A percentile compares a stretch with the other conserved stretches of the same genome.
phyloP scores from a whole-genome alignment of 2,329 filamentous ascomycete genomes.

The Septoria linicola region DNA sequence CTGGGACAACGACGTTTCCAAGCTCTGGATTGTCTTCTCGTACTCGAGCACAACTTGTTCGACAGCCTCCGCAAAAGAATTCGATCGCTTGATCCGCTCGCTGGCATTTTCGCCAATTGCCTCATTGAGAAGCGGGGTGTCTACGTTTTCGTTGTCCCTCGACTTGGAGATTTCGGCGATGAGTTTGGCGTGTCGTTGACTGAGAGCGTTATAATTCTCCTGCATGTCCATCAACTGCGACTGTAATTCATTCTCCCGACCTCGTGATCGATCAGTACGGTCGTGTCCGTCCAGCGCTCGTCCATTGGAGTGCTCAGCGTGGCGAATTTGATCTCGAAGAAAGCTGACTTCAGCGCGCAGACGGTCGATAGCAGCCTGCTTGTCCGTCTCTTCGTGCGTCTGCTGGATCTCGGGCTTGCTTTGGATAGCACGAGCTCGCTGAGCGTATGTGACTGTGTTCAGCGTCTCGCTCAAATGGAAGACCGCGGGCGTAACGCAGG shows the following conservation, averaged over 20 bases:
- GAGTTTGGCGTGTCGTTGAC: constrained; percentile 89
- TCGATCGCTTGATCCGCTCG: constrained; percentile 88
- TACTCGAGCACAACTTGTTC: constrained; percentile 97
- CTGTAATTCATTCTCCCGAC: constrained; percentile 79
- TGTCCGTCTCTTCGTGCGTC: constrained; percentile 82
- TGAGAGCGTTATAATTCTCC: constrained; percentile 90
- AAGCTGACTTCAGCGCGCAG: constrained; percentile 93
- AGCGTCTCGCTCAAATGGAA: constrained; percentile 97
- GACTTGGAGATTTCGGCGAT: constrained; percentile 91
- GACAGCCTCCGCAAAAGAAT: constrained; percentile 91
- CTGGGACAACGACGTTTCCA: constrained; percentile 87
- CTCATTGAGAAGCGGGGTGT: constrained; percentile 60
- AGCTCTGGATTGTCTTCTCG: constrained; percentile 93
- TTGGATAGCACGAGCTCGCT: constrained; percentile 92
- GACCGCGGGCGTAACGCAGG: constrained; percentile 92
- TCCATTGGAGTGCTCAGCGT: constrained; percentile 67
- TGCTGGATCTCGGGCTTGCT: constrained; percentile 97
- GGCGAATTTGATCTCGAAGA: constrained; percentile 87
- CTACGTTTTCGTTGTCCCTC: constrained; percentile 61
- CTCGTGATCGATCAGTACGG: constrained; percentile 55
- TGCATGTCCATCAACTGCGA: constrained; percentile 90
- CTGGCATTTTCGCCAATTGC: constrained; percentile 74
- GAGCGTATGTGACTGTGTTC: constrained; percentile 94
- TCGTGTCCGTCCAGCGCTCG: constrained; percentile 66
- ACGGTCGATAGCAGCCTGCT: constrained; percentile 88